A percentile compares a stretch with the other conserved stretches of the same genome.
These are phyloP conservation scores for Spathaspora sp. DNA, from an alignment of 1,139 yeast genomes.

Conservation along the genomic window DNA sequence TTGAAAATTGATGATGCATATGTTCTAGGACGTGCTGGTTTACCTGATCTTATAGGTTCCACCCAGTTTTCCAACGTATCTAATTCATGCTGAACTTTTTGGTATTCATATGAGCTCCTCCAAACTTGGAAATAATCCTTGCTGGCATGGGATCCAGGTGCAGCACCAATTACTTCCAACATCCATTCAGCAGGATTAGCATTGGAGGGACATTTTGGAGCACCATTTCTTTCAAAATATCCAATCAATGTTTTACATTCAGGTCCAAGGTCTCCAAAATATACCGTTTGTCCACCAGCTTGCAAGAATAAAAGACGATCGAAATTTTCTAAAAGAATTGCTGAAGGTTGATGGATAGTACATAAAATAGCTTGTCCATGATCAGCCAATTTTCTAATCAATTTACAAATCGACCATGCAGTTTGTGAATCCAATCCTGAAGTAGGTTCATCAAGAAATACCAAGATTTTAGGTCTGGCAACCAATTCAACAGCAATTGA, in stretches of 20 bases:
- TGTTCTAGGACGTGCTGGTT: constrained; percentile 18
- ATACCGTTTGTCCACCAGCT: constrained; percentile 58
- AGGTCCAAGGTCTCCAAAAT: constrained; percentile 64
- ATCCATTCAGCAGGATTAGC: constrained; percentile 62
- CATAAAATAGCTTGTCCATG: constrained; percentile 45
- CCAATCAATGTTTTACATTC: constrained; percentile 47
- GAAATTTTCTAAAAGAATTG: constrained; percentile 35
- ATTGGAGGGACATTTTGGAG: constrained; percentile 39
- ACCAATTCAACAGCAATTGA: constrained; percentile 43
- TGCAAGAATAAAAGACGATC: constrained; percentile 38
- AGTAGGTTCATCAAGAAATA: constrained; percentile 40
- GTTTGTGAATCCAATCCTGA: constrained; percentile 45
- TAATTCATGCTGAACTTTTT: constrained; percentile 23
- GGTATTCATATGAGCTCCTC: constrained; percentile 29
- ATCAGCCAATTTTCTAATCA: constrained; percentile 42
- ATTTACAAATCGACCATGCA: constrained; percentile 45
- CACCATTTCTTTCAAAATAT: constrained; percentile 60
- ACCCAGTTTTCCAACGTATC: constrained; percentile 8
- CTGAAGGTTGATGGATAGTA: constrained; percentile 46
- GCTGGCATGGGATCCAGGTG: constrained; percentile 36
- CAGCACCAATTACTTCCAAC: constrained; percentile 51
- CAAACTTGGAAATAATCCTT: constrained; percentile 36
- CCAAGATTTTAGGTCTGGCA: constrained; percentile 38
- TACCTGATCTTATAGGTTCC: background rate
- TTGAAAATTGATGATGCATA: constrained; percentile 23